Percentiles rank a stretch among this genome's conserved stretches.
Evolutionary conservation across 805 yeast species (phyloP).

Genomic region (Sungouiella thailandica): DNA sequence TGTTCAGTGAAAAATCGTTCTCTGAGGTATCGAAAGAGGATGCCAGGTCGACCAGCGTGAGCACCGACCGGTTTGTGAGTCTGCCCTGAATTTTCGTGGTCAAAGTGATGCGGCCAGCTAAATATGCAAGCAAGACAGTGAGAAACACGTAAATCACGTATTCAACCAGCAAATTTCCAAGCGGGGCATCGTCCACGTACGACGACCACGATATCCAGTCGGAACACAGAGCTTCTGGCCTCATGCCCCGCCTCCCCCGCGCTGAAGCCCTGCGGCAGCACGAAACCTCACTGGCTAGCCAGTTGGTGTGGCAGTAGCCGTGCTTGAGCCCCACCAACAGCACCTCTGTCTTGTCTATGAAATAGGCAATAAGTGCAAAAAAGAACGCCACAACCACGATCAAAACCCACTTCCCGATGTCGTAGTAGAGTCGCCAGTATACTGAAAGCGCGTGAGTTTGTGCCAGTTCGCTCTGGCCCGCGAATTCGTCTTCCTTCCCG

Average conservation of each 20-base stretch:
- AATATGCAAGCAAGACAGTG: constrained; percentile 39
- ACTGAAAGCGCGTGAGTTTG: constrained; percentile 13
- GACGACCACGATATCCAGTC: constrained; percentile 46
- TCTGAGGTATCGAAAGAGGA: background rate
- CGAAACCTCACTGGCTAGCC: constrained; percentile 38
- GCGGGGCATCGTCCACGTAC: constrained; percentile 11
- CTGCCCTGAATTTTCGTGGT: constrained; percentile 39
- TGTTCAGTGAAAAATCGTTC: too few species aligned
- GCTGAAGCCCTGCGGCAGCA: constrained; percentile 30
- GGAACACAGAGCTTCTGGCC: constrained; percentile 23
- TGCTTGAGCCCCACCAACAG: constrained; percentile 45
- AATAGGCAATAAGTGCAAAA: constrained; percentile 47
- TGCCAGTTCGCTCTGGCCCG: background rate
- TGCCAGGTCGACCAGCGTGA: background rate
- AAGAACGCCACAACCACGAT: constrained; percentile 41
- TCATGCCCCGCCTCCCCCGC: too few species aligned
- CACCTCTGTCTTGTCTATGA: constrained; percentile 44
- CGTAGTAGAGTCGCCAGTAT: constrained; percentile 25
- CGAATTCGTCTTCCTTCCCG: constrained; percentile 3
- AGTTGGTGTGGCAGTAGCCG: constrained; percentile 45
- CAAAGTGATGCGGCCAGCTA: constrained; percentile 43
- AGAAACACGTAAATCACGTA: constrained; percentile 31
- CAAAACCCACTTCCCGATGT: constrained; percentile 45
- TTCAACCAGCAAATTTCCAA: constrained; percentile 19
- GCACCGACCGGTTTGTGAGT: constrained; percentile 2